These are phyloP conservation scores for Ramularia endophylla DNA, from an alignment of 2,329 filamentous ascomycete species.

Conservation along the genomic window DNA sequence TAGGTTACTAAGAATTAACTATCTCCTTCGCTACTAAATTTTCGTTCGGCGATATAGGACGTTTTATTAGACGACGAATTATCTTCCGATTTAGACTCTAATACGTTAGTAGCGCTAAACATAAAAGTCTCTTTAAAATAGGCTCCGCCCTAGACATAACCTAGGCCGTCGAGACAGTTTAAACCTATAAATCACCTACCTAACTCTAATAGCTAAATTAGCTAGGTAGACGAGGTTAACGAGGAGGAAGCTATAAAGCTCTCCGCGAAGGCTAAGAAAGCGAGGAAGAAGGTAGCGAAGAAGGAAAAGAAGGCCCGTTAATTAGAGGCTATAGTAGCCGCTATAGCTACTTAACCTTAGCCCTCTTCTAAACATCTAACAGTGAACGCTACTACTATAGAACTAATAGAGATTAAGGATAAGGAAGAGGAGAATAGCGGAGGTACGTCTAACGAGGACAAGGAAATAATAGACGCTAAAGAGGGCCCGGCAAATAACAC, in stretches of 20 bases:
- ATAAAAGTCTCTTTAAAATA: neutral
- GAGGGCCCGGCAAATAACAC: neutral
- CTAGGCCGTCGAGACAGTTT: neutral
- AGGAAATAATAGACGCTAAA: neutral
- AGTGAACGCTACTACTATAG: neutral
- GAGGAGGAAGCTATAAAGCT: neutral
- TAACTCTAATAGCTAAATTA: no score
- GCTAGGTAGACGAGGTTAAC: no score
- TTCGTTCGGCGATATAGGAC: no score
- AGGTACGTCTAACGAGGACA: neutral
- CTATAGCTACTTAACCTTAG: no score
- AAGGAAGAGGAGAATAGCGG: neutral
- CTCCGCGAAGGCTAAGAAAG: neutral
- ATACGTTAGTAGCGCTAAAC: neutral
- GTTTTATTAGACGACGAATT: no score
- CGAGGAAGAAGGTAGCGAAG: neutral
- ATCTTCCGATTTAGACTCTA: neutral
- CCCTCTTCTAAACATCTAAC: neutral
- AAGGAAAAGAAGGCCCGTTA: neutral
- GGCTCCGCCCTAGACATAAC: neutral
- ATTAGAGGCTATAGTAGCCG: neutral
- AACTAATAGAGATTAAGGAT: neutral
- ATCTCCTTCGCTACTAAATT: neutral
- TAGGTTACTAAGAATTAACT: conserved; percentile 1
- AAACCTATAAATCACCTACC: neutral